Base-by-base conservation (phyloP, 106 monocot genomes). In the Dioscorea zingiberensis region DNA sequence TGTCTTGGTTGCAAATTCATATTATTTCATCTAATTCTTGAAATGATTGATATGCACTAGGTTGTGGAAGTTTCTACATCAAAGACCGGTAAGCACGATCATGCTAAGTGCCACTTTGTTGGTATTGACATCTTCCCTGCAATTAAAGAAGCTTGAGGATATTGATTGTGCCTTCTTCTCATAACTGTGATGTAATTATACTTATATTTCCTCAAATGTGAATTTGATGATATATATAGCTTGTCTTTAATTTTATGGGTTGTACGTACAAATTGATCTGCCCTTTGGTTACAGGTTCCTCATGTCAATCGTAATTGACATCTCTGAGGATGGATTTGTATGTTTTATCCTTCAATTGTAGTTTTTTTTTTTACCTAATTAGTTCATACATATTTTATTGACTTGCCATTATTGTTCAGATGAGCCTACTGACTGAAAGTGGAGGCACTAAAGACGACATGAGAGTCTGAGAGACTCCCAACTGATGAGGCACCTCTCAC, bases 1-100 rank as follows among this genome's bases (percentile, higher is more conserved):
- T 2, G 38, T 38, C 10, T 1, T 38, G 4, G 38, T 38, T 8
- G 38, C 38, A 38, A 38, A 38, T 0, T 6, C 38, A 38, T 2
- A 6, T 38, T 38, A 38, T 38, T 38, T 38, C 3, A 38, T 38
- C 38, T 38, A 8, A 38, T 38, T 38, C 9, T 38, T 38, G 38
- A 38, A 38, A 38, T 38, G 38, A 38, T 38, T 38, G 38, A 6
- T 38, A 10, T 59, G 24, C 59, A 0, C 7, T 55, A 82, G 81
- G 81, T 82, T 60, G 81, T 82, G 28, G 81, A 80, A 60, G 81
- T 82, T 46, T 77, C 76, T 19, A 77, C 81, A 23, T 82, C 81
- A 7, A 82, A 77, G 63, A 77, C 77, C 59, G 77, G 77, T 45
- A 82, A 82, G 70, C 82, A 82, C 55, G 73, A 77, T 61, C 82